Percentiles rank a stretch among this genome's conserved stretches.
Evolutionary conservation across 768 basidiomycete species (phyloP).

Genomic region (Austroboletus eburneus): DNA sequence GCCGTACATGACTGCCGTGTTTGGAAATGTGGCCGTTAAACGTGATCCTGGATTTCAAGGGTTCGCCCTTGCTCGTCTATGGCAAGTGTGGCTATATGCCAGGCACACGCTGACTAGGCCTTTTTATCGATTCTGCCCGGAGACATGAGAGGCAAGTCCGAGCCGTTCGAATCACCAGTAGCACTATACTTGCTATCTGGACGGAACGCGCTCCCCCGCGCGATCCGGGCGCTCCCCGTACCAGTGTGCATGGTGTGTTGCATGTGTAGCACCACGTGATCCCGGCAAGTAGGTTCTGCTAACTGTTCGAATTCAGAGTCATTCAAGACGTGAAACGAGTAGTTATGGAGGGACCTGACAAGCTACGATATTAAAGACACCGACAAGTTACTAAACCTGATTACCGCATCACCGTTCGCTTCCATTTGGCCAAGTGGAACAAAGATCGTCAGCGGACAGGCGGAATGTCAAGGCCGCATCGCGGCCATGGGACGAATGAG

Average conservation of each 20-base stretch:
- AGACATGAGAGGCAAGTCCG: slow-evolving; percentile 12
- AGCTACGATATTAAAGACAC: slow-evolving; percentile 10
- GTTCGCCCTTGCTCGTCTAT: slow-evolving; percentile 5
- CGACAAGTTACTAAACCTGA: slow-evolving; percentile 10
- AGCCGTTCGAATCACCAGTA: slow-evolving; percentile 5
- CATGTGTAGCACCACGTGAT: slow-evolving; percentile 19
- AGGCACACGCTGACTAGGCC: slow-evolving; percentile 15
- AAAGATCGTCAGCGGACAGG: slow-evolving; percentile 15
- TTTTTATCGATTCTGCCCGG: background rate
- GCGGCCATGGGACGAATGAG: slow-evolving; percentile 4
- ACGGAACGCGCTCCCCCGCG: slow-evolving; percentile 1
- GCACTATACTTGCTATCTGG: slow-evolving; percentile 17
- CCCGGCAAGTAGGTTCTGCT: slow-evolving; percentile 26
- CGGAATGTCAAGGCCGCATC: slow-evolving; percentile 12
- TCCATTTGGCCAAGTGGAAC: slow-evolving; percentile 22
- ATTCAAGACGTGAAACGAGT: slow-evolving; percentile 21
- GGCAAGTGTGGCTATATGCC: slow-evolving; percentile 5
- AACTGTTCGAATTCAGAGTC: slow-evolving; percentile 13
- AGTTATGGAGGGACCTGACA: slow-evolving; percentile 21
- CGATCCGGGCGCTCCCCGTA: background rate
- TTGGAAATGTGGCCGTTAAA: slow-evolving; percentile 11
- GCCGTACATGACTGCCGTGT: slow-evolving; percentile 1
- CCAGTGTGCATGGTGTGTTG: background rate
- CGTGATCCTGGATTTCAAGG: slow-evolving; percentile 1
- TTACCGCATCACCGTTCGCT: slow-evolving; percentile 12